A percentile compares a stretch with the other conserved stretches of the same genome.
Conservation (phyloP, 1,284 basidiomycete genomes). For the Malassezia equina region DNA sequence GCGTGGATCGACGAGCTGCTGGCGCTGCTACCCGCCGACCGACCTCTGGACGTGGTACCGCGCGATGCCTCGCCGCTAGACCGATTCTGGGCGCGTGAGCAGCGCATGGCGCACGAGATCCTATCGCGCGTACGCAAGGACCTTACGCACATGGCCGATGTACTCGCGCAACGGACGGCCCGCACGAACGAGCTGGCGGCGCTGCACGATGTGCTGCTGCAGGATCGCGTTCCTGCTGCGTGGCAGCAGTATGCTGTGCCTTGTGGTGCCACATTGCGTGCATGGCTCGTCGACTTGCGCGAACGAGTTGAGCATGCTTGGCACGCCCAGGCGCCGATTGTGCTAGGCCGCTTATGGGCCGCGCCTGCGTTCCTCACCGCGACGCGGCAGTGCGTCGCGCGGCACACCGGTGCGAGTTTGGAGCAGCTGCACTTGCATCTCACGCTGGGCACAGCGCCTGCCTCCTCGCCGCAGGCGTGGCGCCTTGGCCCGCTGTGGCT, state of each 20-base stretch:
- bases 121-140: constrained; percentile 29
- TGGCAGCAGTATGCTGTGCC: constrained; percentile 34
- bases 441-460: constrained; percentile 59
- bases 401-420: constrained; percentile 24
- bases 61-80: constrained; percentile 26
- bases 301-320: constrained; percentile 29
- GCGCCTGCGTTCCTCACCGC: constrained; percentile 45
- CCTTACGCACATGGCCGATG: constrained; percentile 28
- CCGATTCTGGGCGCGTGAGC: constrained; percentile 46
- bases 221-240: constrained; percentile 28
- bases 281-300: constrained; percentile 39
- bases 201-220: constrained; percentile 21
- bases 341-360: constrained; percentile 34
- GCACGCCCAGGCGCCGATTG: constrained; percentile 14
- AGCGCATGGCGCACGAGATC: constrained; percentile 24
- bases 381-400: constrained; percentile 40
- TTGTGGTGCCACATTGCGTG: constrained; percentile 26
- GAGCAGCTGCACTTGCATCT: constrained; percentile 36
- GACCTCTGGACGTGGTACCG: background rate
- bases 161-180: constrained; percentile 26
- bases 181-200: constrained; percentile 40
- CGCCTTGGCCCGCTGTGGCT: constrained; percentile 32
- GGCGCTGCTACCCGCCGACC: background rate
- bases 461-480: constrained; percentile 17
- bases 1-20: background rate